phyloP scores from a whole-genome alignment of 768 basidiomycete genomes.

The Amanita inopinata region DNA sequence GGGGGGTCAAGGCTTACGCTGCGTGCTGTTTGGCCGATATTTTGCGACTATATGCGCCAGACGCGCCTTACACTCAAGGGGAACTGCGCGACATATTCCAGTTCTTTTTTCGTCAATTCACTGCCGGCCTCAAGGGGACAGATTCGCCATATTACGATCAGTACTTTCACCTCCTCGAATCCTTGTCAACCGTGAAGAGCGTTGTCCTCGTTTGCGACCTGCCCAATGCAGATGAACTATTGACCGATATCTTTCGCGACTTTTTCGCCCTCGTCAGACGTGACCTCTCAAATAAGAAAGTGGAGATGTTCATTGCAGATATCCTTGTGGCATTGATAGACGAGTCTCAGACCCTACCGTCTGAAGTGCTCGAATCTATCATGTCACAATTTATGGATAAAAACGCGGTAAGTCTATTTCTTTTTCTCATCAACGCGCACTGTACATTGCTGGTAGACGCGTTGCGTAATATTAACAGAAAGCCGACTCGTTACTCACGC shows the following conservation, averaged over 20 bases:
- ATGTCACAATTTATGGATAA: constrained; percentile 83
- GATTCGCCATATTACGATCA: constrained; percentile 84
- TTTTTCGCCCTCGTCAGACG: constrained; percentile 76
- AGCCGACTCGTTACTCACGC: constrained; percentile 7
- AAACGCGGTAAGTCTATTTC: constrained; percentile 43
- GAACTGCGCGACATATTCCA: constrained; percentile 95
- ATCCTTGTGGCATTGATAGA: constrained; percentile 87
- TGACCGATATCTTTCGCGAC: constrained; percentile 73
- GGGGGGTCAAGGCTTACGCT: constrained; percentile 90
- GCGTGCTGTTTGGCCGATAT: constrained; percentile 94
- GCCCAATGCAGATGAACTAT: constrained; percentile 75
- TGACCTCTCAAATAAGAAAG: constrained; percentile 55
- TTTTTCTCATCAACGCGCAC: constrained; percentile 6
- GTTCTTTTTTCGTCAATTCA: constrained; percentile 88
- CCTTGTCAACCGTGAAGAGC: constrained; percentile 88
- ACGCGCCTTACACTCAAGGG: constrained; percentile 85
- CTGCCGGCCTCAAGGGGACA: constrained; percentile 58
- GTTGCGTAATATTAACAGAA: constrained; percentile 1
- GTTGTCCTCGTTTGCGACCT: constrained; percentile 92
- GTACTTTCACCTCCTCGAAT: constrained; percentile 93
- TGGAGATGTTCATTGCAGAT: constrained; percentile 80
- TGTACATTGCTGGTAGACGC: constrained; percentile 5
- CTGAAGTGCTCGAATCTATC: constrained; percentile 68
- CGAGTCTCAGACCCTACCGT: constrained; percentile 70
- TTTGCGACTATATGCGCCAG: constrained; percentile 88